Evolutionary conservation across 768 basidiomycete species (phyloP), one percentile per base, ranked within the genome.

Genomic region (Amanita molliuscula): DNA sequence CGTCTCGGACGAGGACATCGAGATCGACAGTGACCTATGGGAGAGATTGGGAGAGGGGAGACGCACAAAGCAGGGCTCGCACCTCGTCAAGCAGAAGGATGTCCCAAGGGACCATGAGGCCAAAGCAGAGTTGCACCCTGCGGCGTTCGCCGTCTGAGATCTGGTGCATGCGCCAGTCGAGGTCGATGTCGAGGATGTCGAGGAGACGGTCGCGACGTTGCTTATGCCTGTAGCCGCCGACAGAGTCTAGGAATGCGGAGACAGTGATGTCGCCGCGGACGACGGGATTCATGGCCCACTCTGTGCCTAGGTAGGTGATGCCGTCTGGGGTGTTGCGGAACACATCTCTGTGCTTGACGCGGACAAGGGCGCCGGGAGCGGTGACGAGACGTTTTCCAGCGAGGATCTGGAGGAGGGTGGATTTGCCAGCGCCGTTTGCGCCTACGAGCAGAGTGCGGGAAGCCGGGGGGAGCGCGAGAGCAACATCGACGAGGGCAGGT

Each of bases 221-320:
- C 63, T 95, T 95, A 68, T 97, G 78, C 47, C 92, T 75, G 63
- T 96, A 97, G 0, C 96, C 96, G 11, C 96, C 96, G 4, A 99
- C 90, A 15, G 91, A 94, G 63, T 99, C 90, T n/a, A 99, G 72
- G 65, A 99, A 99, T 43, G 80, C 73, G n/a, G 88, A 82, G 3
- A 99, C 96, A 28, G 82, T 71, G 54, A 98, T 94, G 64, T 98
- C 96, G 7, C 87, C 74, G 28, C 94, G 78, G 10, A 98, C 94
- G 51, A 97, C 95, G 1, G 94, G 92, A 66, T 99, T 98, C 82
- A 88, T 88, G 0, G 93, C 93, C 89, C 95, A 97, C 68, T 98
- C 94, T 1, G 94, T 98, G 18, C 94, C 94, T 9, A 96, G 75
- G 62, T 88, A 90, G 16, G 88, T 84, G 29, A 95, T 77, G 6